Evolutionary conservation across 345 rosid species (phyloP).

Genomic region (Eucalyptus leucophloia): DNA sequence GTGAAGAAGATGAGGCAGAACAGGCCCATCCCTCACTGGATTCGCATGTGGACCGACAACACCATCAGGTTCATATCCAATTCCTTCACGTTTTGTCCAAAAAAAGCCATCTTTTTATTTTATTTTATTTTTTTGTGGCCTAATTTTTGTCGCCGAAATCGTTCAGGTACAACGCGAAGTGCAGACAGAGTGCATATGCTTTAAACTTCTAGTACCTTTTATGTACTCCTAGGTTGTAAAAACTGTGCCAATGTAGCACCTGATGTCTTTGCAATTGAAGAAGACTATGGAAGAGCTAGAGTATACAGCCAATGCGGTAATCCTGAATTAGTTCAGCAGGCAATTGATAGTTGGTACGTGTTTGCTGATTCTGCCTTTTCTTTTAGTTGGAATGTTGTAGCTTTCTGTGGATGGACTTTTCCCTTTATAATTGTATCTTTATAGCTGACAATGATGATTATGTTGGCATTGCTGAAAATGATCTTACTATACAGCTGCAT

Average conservation of each 20-base stretch:
- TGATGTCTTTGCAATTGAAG: slow-evolving; percentile 73
- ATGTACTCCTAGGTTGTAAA: slow-evolving; percentile 60
- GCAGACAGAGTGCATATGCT: background rate
- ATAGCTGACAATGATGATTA: background rate
- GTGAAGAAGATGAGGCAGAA: too few relatives aligned
- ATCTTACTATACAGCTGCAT: background rate
- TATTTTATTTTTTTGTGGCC: too few relatives aligned
- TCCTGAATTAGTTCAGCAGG: slow-evolving; percentile 50
- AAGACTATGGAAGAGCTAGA: slow-evolving; percentile 93
- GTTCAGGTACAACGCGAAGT: too few relatives aligned
- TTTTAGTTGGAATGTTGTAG: background rate
- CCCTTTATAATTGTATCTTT: background rate
- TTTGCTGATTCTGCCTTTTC: background rate
- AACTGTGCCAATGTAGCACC: slow-evolving; percentile 81
- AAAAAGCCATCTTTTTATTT: too few relatives aligned
- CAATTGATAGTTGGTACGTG: slow-evolving; percentile 81
- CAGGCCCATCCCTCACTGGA: too few relatives aligned
- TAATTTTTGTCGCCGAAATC: too few relatives aligned
- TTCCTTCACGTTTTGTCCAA: too few relatives aligned
- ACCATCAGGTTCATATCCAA: too few relatives aligned
- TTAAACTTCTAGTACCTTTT: background rate
- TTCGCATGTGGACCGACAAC: too few relatives aligned
- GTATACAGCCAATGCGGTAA: slow-evolving; percentile 62
- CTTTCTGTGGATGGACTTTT: background rate
- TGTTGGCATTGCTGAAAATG: background rate